Conservation (phyloP, 768 basidiomycete species). For the Podaxis rugospora region DNA sequence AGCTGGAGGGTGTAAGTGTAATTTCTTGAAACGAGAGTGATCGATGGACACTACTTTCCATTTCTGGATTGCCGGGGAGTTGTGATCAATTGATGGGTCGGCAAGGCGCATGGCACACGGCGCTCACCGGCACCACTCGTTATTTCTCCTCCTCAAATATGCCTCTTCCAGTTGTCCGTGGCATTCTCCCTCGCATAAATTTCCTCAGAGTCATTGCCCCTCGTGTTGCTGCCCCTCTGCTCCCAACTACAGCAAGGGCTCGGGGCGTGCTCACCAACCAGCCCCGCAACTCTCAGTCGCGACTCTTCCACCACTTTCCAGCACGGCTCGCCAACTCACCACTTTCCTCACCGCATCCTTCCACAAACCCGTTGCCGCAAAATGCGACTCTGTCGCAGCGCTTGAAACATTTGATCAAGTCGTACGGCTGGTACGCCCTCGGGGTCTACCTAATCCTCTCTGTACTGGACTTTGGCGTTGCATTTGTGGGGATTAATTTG, state of each 20-base stretch:
- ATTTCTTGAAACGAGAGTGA: not conserved
- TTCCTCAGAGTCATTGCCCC: constrained; percentile 22
- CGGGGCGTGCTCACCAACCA: constrained; percentile 7
- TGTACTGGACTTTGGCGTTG: constrained; percentile 76
- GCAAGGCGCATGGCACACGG: not conserved
- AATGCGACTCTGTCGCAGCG: constrained; percentile 61
- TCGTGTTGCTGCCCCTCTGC: constrained; percentile 12
- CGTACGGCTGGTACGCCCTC: constrained; percentile 95
- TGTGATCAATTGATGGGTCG: constrained; percentile 3
- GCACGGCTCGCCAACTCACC: constrained; percentile 14
- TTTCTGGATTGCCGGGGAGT: not conserved
- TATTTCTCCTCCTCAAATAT: not conserved
- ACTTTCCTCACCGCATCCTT: constrained; percentile 6
- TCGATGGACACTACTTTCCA: constrained; percentile 4
- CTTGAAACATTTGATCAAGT: constrained; percentile 78
- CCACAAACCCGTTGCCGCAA: constrained; percentile 34
- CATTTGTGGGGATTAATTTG: constrained; percentile 80
- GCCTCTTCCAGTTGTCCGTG: constrained; percentile 2
- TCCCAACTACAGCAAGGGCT: constrained; percentile 11
- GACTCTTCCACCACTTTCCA: constrained; percentile 11
- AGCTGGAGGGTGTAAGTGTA: not conserved
- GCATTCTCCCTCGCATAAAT: constrained; percentile 30
- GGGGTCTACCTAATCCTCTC: constrained; percentile 80
- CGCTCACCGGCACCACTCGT: not conserved
- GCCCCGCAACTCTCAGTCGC: constrained; percentile 3